Base-by-base conservation (phyloP, 768 basidiomycete species). In the Kwoniella dejecticola region DNA sequence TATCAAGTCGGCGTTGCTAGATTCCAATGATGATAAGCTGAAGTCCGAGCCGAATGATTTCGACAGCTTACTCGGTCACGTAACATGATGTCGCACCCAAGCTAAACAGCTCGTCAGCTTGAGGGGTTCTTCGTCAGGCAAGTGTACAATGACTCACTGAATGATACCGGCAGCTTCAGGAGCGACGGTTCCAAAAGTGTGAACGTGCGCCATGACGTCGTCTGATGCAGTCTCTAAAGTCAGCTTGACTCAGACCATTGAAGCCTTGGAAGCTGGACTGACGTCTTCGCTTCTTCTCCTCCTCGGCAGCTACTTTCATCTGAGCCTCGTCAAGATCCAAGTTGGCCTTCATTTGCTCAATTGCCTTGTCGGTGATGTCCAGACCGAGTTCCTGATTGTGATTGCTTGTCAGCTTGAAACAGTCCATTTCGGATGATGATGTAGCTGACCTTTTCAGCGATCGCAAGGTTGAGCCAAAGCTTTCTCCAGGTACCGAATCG, bases 151-250 rank as follows among this genome's bases (percentile, higher is more conserved):
- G 26, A 82, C 85, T 62, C 68, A 90, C 90, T 97, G 94, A 68
- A 97, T 96, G 74, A 97, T 95, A 17, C 92, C 91, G 15, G 93
- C 93, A 24, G 94, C 94, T 31, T 90, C 89, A 8, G 94, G 94
- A 0, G 94, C 94, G 53, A 94, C 89, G 45, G 83, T 84, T 4
- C 94, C 94, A 77, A 97, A 99, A 3, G 94, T 96, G 81, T 98
- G 92, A 44, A 99, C 96, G 75, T 99, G 96, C 0, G 96, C 96
- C 96, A 99, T 99, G 44, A 99, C 96, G 80, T 99, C 96, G 81
- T 99, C 76, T 77, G 38, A 26, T 6, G 13, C 15, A 1, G 17
- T 26, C 30, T 23, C n/a, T 17, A 4, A 45, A 21, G 49, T 68
- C 48, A 64, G 63, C 58, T 33, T 1, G 3, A 5, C 10, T 7